Evolutionary conservation across 805 yeast species (phyloP).

Genomic region (Torulaspora quercuum): DNA sequence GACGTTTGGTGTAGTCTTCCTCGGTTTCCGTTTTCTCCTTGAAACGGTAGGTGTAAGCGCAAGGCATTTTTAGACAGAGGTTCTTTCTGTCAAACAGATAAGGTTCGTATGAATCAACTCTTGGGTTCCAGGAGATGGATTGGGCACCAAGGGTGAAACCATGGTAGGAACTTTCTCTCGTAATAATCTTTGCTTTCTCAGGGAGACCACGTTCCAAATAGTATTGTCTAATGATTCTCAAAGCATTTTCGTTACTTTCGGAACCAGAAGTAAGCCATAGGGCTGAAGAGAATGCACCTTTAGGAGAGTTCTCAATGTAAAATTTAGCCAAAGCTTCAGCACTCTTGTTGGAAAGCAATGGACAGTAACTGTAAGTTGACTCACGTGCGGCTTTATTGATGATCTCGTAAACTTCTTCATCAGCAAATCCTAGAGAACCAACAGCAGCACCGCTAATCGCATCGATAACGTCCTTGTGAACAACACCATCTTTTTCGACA

Average conservation of each 20-base stretch:
- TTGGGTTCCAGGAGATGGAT: constrained; percentile 37
- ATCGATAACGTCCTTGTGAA: constrained; percentile 38
- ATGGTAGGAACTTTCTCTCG: constrained; percentile 46
- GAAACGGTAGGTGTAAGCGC: constrained; percentile 36
- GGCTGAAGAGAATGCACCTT: constrained; percentile 40
- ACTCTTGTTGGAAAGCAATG: constrained; percentile 34
- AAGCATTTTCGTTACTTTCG: constrained; percentile 64
- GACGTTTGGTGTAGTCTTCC: constrained; percentile 39
- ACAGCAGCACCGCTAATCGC: constrained; percentile 54
- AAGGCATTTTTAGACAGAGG: constrained; percentile 30
- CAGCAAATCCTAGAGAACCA: constrained; percentile 46
- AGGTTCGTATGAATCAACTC: constrained; percentile 36
- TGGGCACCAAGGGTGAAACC: constrained; percentile 49
- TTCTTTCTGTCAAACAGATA: constrained; percentile 24
- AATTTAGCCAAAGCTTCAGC: constrained; percentile 44
- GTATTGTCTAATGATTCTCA: constrained; percentile 53
- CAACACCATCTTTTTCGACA: constrained; percentile 41
- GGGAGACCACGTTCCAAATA: constrained; percentile 43
- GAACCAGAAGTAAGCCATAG: constrained; percentile 58
- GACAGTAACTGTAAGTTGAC: constrained; percentile 40
- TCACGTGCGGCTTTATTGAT: constrained; percentile 39
- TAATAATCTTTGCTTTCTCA: constrained; percentile 41
- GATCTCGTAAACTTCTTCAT: constrained; percentile 37
- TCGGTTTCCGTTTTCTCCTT: constrained; percentile 38
- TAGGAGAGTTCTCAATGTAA: constrained; percentile 42